phyloP scores from a whole-genome alignment of 2,329 filamentous ascomycete genomes.

The Rhinocladiella similis region DNA sequence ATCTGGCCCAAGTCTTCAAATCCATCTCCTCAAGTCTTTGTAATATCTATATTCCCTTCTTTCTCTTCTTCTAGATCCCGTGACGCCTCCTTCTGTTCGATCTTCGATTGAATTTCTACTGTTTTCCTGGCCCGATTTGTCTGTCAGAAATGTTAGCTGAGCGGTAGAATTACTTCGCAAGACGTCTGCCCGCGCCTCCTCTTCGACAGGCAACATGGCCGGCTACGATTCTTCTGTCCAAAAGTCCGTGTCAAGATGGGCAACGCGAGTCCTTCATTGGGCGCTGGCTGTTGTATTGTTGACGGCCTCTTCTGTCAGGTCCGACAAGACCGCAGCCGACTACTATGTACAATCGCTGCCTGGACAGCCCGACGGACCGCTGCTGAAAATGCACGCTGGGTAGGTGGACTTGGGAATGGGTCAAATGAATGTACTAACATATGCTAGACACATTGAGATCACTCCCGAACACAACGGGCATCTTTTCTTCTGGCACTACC shows the following conservation, averaged over 20 bases:
- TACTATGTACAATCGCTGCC: slow-evolving; percentile 87
- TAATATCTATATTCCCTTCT: not conserved
- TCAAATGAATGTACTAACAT: slow-evolving; percentile 3
- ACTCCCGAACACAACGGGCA: slow-evolving; percentile 83
- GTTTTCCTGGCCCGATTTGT: not conserved
- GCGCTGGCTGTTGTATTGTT: slow-evolving; percentile 12
- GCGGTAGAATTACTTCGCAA: slow-evolving; percentile 8
- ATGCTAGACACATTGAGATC: slow-evolving; percentile 81
- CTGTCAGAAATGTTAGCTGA: slow-evolving; percentile 19
- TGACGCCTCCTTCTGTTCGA: not conserved
- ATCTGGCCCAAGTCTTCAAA: not conserved
- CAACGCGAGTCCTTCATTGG: slow-evolving; percentile 8
- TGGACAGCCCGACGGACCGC: slow-evolving; percentile 73
- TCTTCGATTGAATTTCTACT: not conserved
- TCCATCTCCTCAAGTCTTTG: not conserved
- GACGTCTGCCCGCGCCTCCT: not conserved
- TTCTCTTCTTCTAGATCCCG: not conserved
- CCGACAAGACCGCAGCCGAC: slow-evolving; percentile 69
- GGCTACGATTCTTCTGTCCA: not conserved
- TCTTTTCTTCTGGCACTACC: slow-evolving; percentile 97
- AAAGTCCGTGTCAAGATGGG: slow-evolving; percentile 10
- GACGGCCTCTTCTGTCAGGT: slow-evolving; percentile 28
- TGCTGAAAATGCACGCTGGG: slow-evolving; percentile 98
- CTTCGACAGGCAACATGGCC: not conserved
- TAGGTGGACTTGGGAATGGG: slow-evolving; percentile 48